phyloP scores from a whole-genome alignment of 495 filamentous ascomycete species.

The Sporormia fimetaria region DNA sequence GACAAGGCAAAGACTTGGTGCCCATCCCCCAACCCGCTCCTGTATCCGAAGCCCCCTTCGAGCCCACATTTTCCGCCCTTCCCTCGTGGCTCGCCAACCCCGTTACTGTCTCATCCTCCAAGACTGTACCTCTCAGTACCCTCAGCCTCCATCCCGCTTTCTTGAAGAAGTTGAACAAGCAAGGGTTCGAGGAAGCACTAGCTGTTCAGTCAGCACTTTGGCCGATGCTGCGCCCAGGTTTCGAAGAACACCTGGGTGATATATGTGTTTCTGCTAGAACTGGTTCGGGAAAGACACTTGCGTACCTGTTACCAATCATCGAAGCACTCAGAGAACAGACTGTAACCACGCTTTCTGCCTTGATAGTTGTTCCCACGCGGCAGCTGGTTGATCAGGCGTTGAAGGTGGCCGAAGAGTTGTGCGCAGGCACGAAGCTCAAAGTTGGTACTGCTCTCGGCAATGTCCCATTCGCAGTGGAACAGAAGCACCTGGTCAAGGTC shows the following conservation, averaged over 20 bases:
- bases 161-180: slow-evolving; percentile 48
- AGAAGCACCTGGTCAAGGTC: slow-evolving; percentile 49
- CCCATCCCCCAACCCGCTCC: slow-evolving; percentile 68
- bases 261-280: slow-evolving; percentile 81
- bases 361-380: slow-evolving; percentile 81
- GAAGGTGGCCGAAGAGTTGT: slow-evolving; percentile 57
- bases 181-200: slow-evolving; percentile 64
- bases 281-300: slow-evolving; percentile 86
- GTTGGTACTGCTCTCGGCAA: slow-evolving; percentile 75
- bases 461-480: slow-evolving; percentile 63
- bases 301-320: slow-evolving; percentile 79
- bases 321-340: slow-evolving; percentile 51
- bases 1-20: slow-evolving; percentile 38
- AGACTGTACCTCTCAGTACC: slow-evolving; percentile 48
- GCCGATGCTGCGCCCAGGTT: slow-evolving; percentile 58
- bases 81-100: slow-evolving; percentile 70
- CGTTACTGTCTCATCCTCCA: slow-evolving; percentile 47
- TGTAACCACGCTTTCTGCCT: slow-evolving; percentile 52
- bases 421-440: slow-evolving; percentile 51
- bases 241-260: slow-evolving; percentile 51
- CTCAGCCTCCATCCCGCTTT: slow-evolving; percentile 47
- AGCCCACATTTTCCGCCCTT: slow-evolving; percentile 43
- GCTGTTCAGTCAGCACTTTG: slow-evolving; percentile 75
- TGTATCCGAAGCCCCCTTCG: slow-evolving; percentile 41
- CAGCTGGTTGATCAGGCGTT: slow-evolving; percentile 79